Base-by-base conservation (phyloP, 1,139 yeast genomes). In the Hanseniaspora sp. region DNA sequence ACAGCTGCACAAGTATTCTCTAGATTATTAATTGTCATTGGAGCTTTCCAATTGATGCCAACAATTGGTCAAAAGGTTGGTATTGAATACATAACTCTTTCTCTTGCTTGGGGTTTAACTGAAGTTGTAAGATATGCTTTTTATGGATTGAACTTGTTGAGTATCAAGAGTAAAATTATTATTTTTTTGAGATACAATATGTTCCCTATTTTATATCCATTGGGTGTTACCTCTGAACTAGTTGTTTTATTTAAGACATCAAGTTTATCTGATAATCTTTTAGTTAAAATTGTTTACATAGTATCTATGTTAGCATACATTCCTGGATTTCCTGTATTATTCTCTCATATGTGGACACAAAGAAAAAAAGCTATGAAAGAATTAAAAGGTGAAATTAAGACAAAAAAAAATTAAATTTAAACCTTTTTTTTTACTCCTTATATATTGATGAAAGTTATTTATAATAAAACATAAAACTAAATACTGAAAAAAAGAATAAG, bases 191-290 rank as follows among this genome's bases (percentile, higher is more conserved):
- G 99, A 65, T 92, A 90, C 73, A 83, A 86, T 58, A 74, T 90
- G 33, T 92, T 92, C 69, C 78, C 78, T 62, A 78, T 87, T 1
- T 74, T 92, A 62, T 92, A 92, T 64, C 98, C 98, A 29, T 69
- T 86, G 38, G 98, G 98, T 6, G 96, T 92, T 17, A 79, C 85
- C 5, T 81, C 94, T 58, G 99, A 92, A 67, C 74, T 86, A 59
- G 64, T 74, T 53, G 79, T 88, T 70, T 76, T 87, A 58, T 81
- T 79, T 67, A 70, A 80, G 57, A 81, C 95, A 0, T 73, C 87
- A 51, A 77, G 74, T 39, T 79, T 77, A 54, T 95, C 95, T 13
- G 75, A 72, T 43, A 84, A 86, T 34, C 67, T 69, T 0, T 70
- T 74, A 69, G 80, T 78, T 67, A 75, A 79, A 48, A 74, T 75